Percentiles rank a stretch among this genome's conserved stretches.
Evolutionary conservation across 495 filamentous ascomycete genomes (phyloP).

Genomic region (Neurospora sp.): DNA sequence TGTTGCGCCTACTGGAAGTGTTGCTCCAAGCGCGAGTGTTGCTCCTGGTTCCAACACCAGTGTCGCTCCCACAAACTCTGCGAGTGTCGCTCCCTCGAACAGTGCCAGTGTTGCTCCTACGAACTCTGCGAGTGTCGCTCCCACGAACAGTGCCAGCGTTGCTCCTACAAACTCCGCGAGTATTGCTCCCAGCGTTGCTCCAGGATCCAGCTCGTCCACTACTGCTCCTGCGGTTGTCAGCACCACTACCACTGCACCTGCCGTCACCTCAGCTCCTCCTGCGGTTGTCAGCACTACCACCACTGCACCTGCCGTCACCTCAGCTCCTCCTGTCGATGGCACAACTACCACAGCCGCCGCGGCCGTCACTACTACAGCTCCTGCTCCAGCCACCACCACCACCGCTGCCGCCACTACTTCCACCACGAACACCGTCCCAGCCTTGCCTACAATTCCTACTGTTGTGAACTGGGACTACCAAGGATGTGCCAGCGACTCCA

Average conservation of each 20-base stretch:
- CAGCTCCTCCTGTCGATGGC: conserved; percentile 1
- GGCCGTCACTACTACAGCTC: background rate
- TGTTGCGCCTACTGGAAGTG: background rate
- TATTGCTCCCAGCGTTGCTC: background rate
- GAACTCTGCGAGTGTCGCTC: background rate
- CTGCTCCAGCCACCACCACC: background rate
- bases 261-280: conserved; percentile 15
- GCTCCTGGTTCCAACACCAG: background rate
- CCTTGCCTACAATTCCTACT: conserved; percentile 16
- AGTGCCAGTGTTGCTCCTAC: background rate
- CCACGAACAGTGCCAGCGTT: background rate
- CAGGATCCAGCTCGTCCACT: background rate
- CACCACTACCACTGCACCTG: background rate
- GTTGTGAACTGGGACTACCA: conserved; percentile 25
- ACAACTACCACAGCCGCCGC: conserved; percentile 14
- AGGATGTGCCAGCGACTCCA: conserved; percentile 40
- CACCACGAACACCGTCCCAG: conserved; percentile 10
- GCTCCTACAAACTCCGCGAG: background rate
- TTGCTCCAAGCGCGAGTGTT: background rate
- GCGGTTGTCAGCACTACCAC: background rate
- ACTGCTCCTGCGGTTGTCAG: background rate
- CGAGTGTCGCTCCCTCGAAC: background rate
- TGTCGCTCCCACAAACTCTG: background rate
- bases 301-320: conserved; percentile 11
- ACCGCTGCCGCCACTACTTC: background rate